Evolutionary conservation across 2,329 filamentous ascomycete genomes (phyloP).

Genomic region (Talaromyces pinophilus): DNA sequence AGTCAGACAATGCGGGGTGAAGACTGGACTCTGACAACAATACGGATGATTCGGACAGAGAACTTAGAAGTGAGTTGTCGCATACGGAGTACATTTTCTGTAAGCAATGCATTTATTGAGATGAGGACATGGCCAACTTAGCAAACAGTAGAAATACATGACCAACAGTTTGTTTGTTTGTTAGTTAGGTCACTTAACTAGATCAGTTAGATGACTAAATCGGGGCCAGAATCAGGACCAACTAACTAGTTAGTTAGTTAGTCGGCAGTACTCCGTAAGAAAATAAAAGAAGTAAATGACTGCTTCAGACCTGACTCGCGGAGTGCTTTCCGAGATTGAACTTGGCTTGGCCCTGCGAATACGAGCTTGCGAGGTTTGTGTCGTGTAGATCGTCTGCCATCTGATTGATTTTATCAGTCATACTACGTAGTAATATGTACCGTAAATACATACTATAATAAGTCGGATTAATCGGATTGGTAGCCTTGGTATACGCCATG

Average conservation of each 20-base stretch:
- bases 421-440: not conserved
- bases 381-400: not conserved
- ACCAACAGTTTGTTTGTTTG: not conserved
- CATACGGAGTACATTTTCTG: not conserved
- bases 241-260: too few species aligned
- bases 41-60: not conserved
- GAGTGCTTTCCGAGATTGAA: not conserved
- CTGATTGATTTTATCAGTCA: not conserved
- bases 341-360: not conserved
- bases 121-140: not conserved
- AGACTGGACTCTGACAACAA: not conserved
- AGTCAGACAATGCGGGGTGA: constrained; percentile 9
- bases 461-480: not conserved
- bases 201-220: not conserved
- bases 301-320: constrained; percentile 4
- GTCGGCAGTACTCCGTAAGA: not conserved
- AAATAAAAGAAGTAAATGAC: not conserved
- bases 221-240: not conserved
- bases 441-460: not conserved
- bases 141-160: not conserved
- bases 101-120: not conserved
- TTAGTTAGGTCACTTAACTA: not conserved
- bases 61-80: not conserved
- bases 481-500: not conserved
- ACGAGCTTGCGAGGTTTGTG: not conserved